Conservation (phyloP, 768 basidiomycete species). For the Saitozyma podzolica region DNA sequence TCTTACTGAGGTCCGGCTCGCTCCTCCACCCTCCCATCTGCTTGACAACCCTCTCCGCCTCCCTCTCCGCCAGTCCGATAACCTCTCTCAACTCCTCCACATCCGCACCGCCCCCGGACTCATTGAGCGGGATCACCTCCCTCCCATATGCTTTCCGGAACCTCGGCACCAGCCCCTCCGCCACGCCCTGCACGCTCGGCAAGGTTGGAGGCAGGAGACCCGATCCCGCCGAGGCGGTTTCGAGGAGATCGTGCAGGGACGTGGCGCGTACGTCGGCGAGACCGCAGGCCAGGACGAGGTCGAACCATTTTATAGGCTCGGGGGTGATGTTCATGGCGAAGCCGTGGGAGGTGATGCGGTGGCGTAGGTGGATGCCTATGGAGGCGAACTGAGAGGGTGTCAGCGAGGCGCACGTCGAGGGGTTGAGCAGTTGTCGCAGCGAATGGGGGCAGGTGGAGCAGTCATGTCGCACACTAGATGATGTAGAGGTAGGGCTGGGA, state of each 20-base stretch:
- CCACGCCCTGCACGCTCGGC: constrained; percentile 26
- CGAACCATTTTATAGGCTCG: constrained; percentile 83
- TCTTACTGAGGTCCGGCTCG: constrained; percentile 25
- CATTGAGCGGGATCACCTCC: constrained; percentile 21
- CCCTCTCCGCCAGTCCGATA: constrained; percentile 33
- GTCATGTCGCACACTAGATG: background rate
- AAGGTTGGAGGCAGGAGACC: background rate
- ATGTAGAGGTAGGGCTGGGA: background rate
- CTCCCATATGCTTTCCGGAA: constrained; percentile 37
- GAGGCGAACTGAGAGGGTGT: constrained; percentile 64
- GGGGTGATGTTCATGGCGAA: constrained; percentile 86
- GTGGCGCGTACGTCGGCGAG: constrained; percentile 77
- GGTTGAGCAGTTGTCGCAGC: too few species aligned
- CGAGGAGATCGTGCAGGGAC: constrained; percentile 48
- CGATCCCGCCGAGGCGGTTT: constrained; percentile 2
- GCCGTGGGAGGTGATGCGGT: constrained; percentile 90
- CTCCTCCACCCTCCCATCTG: constrained; percentile 32
- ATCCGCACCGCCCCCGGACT: constrained; percentile 7
- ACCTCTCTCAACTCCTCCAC: constrained; percentile 24
- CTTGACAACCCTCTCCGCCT: constrained; percentile 22
- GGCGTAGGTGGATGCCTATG: constrained; percentile 94
- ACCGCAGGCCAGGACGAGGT: constrained; percentile 86
- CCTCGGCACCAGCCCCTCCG: constrained; percentile 29
- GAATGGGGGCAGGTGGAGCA: too few species aligned
- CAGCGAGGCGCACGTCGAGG: background rate